These are phyloP conservation scores for Aphanomyces cochlioides DNA, from an alignment of 352 stramenopile genomes.

Conservation along the genomic window DNA sequence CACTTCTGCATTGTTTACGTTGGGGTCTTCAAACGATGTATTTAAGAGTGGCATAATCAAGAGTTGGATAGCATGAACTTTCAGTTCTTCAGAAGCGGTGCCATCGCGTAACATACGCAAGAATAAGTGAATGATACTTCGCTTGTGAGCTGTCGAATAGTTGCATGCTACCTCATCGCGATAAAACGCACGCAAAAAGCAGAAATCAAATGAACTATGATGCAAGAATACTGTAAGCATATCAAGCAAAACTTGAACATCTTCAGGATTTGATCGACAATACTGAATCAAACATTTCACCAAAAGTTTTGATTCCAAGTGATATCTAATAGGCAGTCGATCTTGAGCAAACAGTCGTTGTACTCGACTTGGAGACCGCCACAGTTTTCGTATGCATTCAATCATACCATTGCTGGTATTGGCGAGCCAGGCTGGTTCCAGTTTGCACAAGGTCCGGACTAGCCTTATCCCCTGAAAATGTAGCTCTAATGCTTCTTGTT, in stretches of 20 bases:
- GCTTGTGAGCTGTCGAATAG: constrained; percentile 68
- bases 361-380: constrained; percentile 82
- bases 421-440: constrained; percentile 88
- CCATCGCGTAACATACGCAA: constrained; percentile 78
- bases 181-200: constrained; percentile 90
- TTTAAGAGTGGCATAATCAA: constrained; percentile 93
- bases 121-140: constrained; percentile 87
- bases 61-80: constrained; percentile 90
- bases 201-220: constrained; percentile 91
- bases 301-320: constrained; percentile 93
- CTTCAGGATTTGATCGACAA: constrained; percentile 86
- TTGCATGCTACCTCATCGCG: constrained; percentile 71
- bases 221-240: constrained; percentile 94
- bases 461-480: constrained; percentile 93
- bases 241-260: constrained; percentile 95
- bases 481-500: constrained; percentile 90
- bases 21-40: constrained; percentile 77
- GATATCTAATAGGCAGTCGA: constrained; percentile 85
- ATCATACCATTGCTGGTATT: constrained; percentile 85
- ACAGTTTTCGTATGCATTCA: constrained; percentile 92
- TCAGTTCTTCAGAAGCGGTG: constrained; percentile 77
- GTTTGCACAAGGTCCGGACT: constrained; percentile 86
- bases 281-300: constrained; percentile 95
- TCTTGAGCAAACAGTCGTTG: constrained; percentile 70
- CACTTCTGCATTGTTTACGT: constrained; percentile 74